These are phyloP conservation scores for Lasiodiplodia gonubiensis DNA, from an alignment of 2,329 filamentous ascomycete genomes.

Conservation along the genomic window DNA sequence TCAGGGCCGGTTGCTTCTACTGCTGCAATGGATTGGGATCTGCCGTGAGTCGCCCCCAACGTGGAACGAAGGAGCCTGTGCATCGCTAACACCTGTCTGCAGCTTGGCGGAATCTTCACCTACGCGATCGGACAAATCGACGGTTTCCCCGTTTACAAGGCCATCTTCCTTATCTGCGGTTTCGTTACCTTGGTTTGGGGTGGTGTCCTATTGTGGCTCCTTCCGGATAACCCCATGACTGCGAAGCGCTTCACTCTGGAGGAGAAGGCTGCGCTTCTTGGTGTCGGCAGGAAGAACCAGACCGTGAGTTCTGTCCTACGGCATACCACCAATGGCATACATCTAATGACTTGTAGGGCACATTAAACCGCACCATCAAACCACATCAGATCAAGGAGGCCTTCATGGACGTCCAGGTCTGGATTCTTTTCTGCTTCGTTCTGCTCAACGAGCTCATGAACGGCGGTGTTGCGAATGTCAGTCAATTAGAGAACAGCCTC, in stretches of 20 bases:
- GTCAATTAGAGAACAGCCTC: neutral
- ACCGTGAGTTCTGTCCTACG: constrained; percentile 36
- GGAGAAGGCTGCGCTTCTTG: constrained; percentile 53
- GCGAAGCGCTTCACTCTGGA: constrained; percentile 51
- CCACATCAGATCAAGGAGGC: constrained; percentile 57
- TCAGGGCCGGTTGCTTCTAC: constrained; percentile 37
- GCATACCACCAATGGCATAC: neutral
- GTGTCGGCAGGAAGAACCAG: constrained; percentile 44
- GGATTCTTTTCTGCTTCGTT: constrained; percentile 53
- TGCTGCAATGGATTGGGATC: constrained; percentile 35
- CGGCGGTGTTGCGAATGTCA: constrained; percentile 56
- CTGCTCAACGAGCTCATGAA: constrained; percentile 61
- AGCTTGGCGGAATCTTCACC: constrained; percentile 42
- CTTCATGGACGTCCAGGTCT: constrained; percentile 52
- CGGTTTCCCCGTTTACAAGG: constrained; percentile 51
- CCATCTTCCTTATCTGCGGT: constrained; percentile 54
- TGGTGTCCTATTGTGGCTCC: constrained; percentile 46
- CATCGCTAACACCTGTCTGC: constrained; percentile 5
- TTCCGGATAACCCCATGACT: constrained; percentile 51
- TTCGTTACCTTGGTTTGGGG: constrained; percentile 55
- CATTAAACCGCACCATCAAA: constrained; percentile 57
- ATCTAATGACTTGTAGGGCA: constrained; percentile 37
- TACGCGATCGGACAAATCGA: constrained; percentile 52
- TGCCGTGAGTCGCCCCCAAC: neutral
- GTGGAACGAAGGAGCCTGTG: too few species aligned